These are phyloP conservation scores for Ophiorrhiza pumila DNA, from an alignment of 257 asterid species.

Conservation along the genomic window DNA sequence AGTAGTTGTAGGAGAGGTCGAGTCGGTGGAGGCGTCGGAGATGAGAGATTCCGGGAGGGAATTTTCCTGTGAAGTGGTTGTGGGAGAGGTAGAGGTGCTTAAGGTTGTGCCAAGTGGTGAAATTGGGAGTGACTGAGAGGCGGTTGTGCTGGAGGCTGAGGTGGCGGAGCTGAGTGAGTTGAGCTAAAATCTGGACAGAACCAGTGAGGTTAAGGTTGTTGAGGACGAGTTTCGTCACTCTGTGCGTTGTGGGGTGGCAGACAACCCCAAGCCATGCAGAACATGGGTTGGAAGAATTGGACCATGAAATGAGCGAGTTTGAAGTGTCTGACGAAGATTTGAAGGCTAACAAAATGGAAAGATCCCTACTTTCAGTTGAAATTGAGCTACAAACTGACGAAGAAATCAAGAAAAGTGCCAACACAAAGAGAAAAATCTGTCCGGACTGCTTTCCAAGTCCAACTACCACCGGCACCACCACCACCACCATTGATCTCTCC, in stretches of 20 bases:
- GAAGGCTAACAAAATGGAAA: slow-evolving; percentile 23
- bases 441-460: not conserved
- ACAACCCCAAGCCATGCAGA: slow-evolving; percentile 33
- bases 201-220: slow-evolving; percentile 27
- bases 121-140: slow-evolving; percentile 19
- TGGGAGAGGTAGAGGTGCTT: slow-evolving; percentile 34
- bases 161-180: slow-evolving; percentile 31
- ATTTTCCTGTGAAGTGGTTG: slow-evolving; percentile 29
- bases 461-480: too few species aligned
- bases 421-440: not conserved
- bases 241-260: slow-evolving; percentile 22
- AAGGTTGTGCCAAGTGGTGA: slow-evolving; percentile 29
- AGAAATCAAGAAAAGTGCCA: slow-evolving; percentile 7
- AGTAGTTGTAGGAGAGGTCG: slow-evolving; percentile 30
- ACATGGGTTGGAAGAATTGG: slow-evolving; percentile 19
- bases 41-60: slow-evolving; percentile 23
- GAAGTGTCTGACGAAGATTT: slow-evolving; percentile 25
- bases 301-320: slow-evolving; percentile 35
- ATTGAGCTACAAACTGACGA: not conserved
- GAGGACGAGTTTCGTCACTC: slow-evolving; percentile 32
- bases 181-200: slow-evolving; percentile 20
- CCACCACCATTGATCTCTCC: not conserved
- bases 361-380: slow-evolving; percentile 4
- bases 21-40: slow-evolving; percentile 27
- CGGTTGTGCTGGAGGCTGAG: slow-evolving; percentile 33